Conservation (phyloP, 495 filamentous ascomycete species). For the Penicillium canescens region DNA sequence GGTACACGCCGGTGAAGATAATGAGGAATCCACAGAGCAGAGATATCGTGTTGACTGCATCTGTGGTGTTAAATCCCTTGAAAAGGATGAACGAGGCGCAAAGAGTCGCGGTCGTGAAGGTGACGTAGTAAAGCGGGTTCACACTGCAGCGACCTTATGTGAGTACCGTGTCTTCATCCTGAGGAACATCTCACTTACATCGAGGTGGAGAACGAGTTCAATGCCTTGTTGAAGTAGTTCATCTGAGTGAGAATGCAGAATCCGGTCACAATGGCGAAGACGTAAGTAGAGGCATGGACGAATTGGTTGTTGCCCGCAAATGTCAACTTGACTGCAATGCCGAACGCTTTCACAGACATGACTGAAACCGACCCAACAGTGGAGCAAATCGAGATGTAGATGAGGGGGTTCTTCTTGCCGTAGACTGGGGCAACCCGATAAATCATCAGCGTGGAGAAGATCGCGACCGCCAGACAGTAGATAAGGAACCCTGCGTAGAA, state of each 20-base stretch:
- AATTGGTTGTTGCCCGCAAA: slow-evolving; percentile 93
- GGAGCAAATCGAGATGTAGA: slow-evolving; percentile 96
- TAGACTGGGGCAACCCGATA: slow-evolving; percentile 86
- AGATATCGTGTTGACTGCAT: slow-evolving; percentile 90
- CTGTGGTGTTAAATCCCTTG: slow-evolving; percentile 93
- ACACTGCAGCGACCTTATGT: slow-evolving; percentile 61
- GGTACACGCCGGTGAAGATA: slow-evolving; percentile 96
- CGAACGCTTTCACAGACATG: slow-evolving; percentile 98
- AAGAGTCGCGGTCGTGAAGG: slow-evolving; percentile 96
- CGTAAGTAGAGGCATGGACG: slow-evolving; percentile 88
- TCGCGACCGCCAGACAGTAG: slow-evolving; percentile 73
- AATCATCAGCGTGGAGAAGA: slow-evolving; percentile 91
- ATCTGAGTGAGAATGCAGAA: slow-evolving; percentile 98
- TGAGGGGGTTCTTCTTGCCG: slow-evolving; percentile 91
- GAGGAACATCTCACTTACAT: slow-evolving; percentile 61
- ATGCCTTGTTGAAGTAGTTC: slow-evolving; percentile 99
- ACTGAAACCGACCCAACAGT: slow-evolving; percentile 95
- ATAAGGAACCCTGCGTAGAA: slow-evolving; percentile 71
- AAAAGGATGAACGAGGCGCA: slow-evolving; percentile 97
- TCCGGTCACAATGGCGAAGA: slow-evolving; percentile 87
- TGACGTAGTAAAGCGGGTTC: slow-evolving; percentile 98
- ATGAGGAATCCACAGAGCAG: slow-evolving; percentile 91
- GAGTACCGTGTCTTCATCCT: slow-evolving; percentile 16
- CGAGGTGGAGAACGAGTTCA: slow-evolving; percentile 94
- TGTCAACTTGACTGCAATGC: slow-evolving; percentile 93